Evolutionary conservation across 495 filamentous ascomycete species (phyloP).

Genomic region (Clavariopsis aquatica): DNA sequence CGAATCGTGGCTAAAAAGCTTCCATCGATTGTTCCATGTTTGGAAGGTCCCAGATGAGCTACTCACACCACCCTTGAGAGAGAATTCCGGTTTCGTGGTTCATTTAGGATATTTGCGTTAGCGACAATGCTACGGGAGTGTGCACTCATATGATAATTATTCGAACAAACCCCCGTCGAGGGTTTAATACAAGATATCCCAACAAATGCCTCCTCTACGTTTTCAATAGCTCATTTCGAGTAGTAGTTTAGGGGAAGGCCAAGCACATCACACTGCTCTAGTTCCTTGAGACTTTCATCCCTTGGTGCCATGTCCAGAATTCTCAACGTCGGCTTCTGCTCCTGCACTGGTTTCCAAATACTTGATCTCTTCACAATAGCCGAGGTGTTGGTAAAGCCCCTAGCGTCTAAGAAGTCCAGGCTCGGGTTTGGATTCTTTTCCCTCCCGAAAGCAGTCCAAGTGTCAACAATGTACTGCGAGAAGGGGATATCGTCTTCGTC

Average conservation of each 20-base stretch:
- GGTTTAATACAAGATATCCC: background rate
- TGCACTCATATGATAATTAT: too few relatives aligned
- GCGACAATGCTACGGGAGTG: too few relatives aligned
- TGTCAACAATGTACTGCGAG: slow-evolving; percentile 39
- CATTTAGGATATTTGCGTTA: slow-evolving; percentile 62
- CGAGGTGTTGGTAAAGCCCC: slow-evolving; percentile 39
- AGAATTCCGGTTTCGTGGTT: slow-evolving; percentile 64
- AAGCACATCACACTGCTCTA: slow-evolving; percentile 30
- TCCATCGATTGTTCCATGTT: slow-evolving; percentile 64
- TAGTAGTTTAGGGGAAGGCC: slow-evolving; percentile 28
- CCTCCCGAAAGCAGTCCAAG: slow-evolving; percentile 40
- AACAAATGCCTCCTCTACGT: too few relatives aligned
- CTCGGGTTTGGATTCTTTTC: slow-evolving; percentile 36
- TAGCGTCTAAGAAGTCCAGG: slow-evolving; percentile 31
- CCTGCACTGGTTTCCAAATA: slow-evolving; percentile 16
- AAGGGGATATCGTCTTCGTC: slow-evolving; percentile 43
- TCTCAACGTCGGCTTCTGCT: slow-evolving; percentile 8
- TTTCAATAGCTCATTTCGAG: slow-evolving; percentile 1
- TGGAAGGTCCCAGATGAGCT: slow-evolving; percentile 74
- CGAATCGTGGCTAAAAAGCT: slow-evolving; percentile 72
- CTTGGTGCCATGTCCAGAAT: slow-evolving; percentile 12
- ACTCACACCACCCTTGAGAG: slow-evolving; percentile 56
- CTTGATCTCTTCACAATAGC: slow-evolving; percentile 6
- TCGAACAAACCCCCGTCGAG: too few relatives aligned
- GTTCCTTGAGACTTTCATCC: slow-evolving; percentile 21